Evolutionary conservation across 164 flowering plant species (phyloP), one percentile per base, ranked within the genome.

Genomic region (Sextonia rubra): DNA sequence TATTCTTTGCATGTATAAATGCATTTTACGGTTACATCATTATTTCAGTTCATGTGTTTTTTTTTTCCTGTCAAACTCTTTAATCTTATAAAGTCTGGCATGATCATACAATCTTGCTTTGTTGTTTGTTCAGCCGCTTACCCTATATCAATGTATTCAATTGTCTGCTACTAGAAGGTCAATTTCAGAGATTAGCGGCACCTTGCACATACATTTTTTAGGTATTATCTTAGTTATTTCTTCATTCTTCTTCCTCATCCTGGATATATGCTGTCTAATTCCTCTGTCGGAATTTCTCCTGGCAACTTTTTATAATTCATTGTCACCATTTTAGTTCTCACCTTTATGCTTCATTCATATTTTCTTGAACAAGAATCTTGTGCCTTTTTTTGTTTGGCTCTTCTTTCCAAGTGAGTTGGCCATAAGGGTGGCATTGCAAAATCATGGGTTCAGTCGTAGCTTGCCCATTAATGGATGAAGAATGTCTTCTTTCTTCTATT

Each of bases 151-250:
- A 78, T 87, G 90, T 18, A 60, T 76, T 70, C 87, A 83, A 80
- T 79, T 89, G 77, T 80, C 82, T 81, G 77, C 69, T 56, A 11
- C 70, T 18, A 73, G 75, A 74, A 74, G 64, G 69, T 62, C 76
- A 80, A 79, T 30, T 71, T 58, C 76, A 58, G 83, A 76, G 70
- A 66, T 44, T 71, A 60, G 66, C 23, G 60, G 75, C 48, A 64
- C 77, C 56, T 70, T 88, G 63, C 56, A 74, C 75, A 87, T 90
- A 68, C 97, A 90, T 77, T 90, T 88, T 76, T 86, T 90, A 71
- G 97, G 97, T 91, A 88, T 37, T 64, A 67, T 52, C 23, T 66
- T 68, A 2, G 20, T 27, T 64, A 47, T 30, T 22, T 44, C 7
- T 12, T 0, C 22, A 47, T 60, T 68, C 29, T 5, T 1, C 30